Percentiles rank a stretch among this genome's conserved stretches.
phyloP scores from a whole-genome alignment of 345 rosid genomes.

The Gossypium raimondii region DNA sequence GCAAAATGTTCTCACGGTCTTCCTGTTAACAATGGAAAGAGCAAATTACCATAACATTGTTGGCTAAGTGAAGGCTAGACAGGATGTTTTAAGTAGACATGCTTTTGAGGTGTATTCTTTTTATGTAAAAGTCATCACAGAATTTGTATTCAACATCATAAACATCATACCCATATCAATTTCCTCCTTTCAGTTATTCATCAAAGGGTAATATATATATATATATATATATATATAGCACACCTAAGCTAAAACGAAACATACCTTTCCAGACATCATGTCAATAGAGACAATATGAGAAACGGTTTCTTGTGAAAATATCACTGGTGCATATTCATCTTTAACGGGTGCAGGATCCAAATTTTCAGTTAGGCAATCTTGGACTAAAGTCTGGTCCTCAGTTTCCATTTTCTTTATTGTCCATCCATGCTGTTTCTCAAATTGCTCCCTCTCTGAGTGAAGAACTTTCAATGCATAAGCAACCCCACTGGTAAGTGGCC shows the following conservation, averaged over 20 bases:
- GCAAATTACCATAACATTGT: constrained; percentile 6
- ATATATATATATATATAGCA: too few relatives aligned
- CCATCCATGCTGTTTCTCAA: constrained; percentile 79
- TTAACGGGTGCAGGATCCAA: constrained; percentile 80
- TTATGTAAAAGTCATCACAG: constrained; percentile 1
- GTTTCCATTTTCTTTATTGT: constrained; percentile 84
- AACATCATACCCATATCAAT: too few relatives aligned
- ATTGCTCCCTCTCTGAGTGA: constrained; percentile 74
- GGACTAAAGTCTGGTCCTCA: constrained; percentile 76
- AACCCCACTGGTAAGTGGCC: constrained; percentile 98
- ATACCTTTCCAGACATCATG: constrained; percentile 97
- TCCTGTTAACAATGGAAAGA: constrained; percentile 43
- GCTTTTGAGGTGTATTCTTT: not conserved
- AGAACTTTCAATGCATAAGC: constrained; percentile 90
- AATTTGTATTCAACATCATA: not conserved
- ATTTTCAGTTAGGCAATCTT: constrained; percentile 71
- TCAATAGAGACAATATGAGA: constrained; percentile 90
- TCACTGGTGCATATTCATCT: constrained; percentile 94
- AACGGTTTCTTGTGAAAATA: constrained; percentile 91
- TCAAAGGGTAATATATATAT: not conserved
- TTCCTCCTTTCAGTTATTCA: not conserved
- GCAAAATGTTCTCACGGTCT: constrained; percentile 86
- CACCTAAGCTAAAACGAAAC: constrained; percentile 12
- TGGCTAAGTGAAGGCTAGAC: not conserved
- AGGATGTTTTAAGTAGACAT: constrained; percentile 1